Evolutionary conservation across 306 rosid species (phyloP), one percentile per base, ranked within the genome.

Genomic region (Spatholobus suberectus): DNA sequence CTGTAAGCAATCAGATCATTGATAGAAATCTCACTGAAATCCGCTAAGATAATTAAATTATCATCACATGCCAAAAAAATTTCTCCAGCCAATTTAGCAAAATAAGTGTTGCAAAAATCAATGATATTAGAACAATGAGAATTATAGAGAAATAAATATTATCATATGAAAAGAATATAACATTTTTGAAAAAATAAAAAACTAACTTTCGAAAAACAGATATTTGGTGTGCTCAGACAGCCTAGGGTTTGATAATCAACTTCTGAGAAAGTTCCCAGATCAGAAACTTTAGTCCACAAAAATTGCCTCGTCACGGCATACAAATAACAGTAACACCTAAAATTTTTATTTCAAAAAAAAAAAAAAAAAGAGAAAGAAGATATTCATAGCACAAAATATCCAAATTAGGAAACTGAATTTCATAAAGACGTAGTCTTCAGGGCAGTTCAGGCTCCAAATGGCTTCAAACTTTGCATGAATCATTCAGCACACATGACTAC

Each of bases 251-350:
- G 14, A 23, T 79, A 93, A 90, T 92, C 98, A 94, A 51, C 34
- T 93, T 61, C 87, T 37, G 90, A 81, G 92, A 5, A 47, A 35
- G 41, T 21, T 26, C 90, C 94, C 92, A 87, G 83, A 93, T 96
- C 97, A 93, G 95, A 95, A 89, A 95, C 97, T 95, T 93, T 90
- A 93, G 94, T 92, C 97, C 97, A 92, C 81, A 75, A 65, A n/a
- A 86, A 78, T 81, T 20, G 90, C 32, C 20, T 92, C 99, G 74
- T 93, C 96, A 88, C 91, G 66, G 90, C 91, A 91, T 26, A 35
- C 38, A 2, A 11, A 40, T n/a, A n/a, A 49, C 21, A 49, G 5
- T 0, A 15, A 7, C 8, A 49, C n/a, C n/a, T n/a, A n/a, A n/a
- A n/a, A n/a, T n/a, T 2, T 0, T 6, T 17, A 5, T 49, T 49